Base-by-base conservation (phyloP, 352 stramenopile genomes). In the Lagenidium sp. region DNA sequence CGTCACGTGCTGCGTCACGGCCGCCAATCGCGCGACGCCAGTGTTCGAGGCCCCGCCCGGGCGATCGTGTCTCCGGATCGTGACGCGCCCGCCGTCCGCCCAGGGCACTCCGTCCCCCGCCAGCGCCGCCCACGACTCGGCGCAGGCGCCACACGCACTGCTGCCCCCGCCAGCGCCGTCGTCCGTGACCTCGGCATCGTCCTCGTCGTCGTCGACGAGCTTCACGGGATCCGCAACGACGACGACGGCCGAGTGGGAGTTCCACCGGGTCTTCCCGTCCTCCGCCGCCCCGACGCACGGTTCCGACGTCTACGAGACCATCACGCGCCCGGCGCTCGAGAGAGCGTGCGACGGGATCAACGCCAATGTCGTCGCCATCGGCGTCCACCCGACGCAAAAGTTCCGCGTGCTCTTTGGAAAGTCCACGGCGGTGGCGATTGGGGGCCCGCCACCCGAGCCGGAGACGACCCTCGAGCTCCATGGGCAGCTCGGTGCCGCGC, bases 1-100 rank as follows among this genome's bases (percentile, higher is more conserved):
- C 36, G 61, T 85, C 5, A 82, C 72, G 26, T 85, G 72, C 58
- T 85, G 78, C 42, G 59, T 85, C 44, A 85, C 65, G n/a, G 68
- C 65, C 31, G 72, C 72, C 18, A 88, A 84, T 48, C 70, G 70
- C 15, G 73, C 70, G 5, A 68, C 66, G 0, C 68, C 76, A 0
- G 61, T 85, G 31, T 82, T 85, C 40, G 67, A 85, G 36, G 57
- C 83, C 8, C 47, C 66, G 3, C 58, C 63, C 0, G 55, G 77
- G 6, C 60, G 54, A 21, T 57, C 63, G 19, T 73, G 60, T 29
- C 55, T 85, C 7, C 56, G 65, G 7, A 56, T 84, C 10, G 57
- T 68, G 12, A 70, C 55, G 21, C 24, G 25, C 13, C n/a, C 24
- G 8, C 19, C 21, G 6, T 13, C 8, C 28, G 28, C 8, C 28